Base-by-base conservation (phyloP, 1,284 basidiomycete genomes). In the Ceratobasidium papillatum region DNA sequence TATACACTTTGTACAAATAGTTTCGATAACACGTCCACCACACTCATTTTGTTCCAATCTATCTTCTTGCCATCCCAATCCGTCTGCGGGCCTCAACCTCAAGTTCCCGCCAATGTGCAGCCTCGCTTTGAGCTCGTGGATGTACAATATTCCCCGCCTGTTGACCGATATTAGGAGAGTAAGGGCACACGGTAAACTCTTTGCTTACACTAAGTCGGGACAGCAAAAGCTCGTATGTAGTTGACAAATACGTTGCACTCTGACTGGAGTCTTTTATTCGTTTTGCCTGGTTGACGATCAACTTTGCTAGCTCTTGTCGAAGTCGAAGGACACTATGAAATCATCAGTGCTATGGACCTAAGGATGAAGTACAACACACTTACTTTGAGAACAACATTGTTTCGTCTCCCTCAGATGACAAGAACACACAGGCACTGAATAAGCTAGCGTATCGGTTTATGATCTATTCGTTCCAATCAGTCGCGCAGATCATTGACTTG, bases 301-400 rank as follows among this genome's bases (percentile, higher is more conserved):
- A 84, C 77, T 91, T 92, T 59, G 89, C 86, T n/a, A 97, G 81
- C 81, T 97, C 95, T 78, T 91, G 89, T 49, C 95, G 89, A 65
- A 98, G 82, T n/a, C 94, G 91, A n/a, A 91, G 84, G 75, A 96
- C 84, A 80, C 96, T 98, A 34, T 14, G 22, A 32, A 22, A 17
- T 27, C 45, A 45, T 43, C 36, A 54, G 63, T 30, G 25, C 5
- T 38, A 2, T 9, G 12, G 11, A 17, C 41, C 25, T 34, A 32
- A n/a, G 19, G 5, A 47, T 36, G 45, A 19, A 14, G n/a, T n/a
- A 22, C 27, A 17, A 63, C 52, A n/a, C 1, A 79, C 87, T 78
- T 80, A 95, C 95, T 95, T 95, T 14, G 92, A 91, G 80, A 96
- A 97, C 59, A 96, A 92, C 95, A 97, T 96, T 5, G 93, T 94